These are phyloP conservation scores for Yamadazyma sp. DNA, from an alignment of 1,139 yeast genomes.

Conservation along the genomic window DNA sequence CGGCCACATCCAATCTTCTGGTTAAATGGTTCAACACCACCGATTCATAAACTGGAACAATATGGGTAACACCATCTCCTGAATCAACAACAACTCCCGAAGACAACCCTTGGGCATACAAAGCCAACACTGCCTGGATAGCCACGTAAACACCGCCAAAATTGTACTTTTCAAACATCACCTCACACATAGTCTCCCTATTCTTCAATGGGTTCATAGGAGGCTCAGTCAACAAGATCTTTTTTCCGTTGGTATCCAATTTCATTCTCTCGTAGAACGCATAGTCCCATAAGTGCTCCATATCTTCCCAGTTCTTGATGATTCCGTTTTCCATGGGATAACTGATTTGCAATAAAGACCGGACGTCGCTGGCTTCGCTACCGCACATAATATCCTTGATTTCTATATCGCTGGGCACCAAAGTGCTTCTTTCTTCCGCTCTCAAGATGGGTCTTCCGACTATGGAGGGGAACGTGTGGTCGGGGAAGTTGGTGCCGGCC, in stretches of 20 bases:
- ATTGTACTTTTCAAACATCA: constrained; percentile 94
- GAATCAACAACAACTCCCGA: constrained; percentile 99
- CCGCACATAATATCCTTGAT: constrained; percentile 97
- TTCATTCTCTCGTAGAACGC: constrained; percentile 92
- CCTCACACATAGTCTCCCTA: constrained; percentile 92
- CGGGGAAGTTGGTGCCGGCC: constrained; percentile 97
- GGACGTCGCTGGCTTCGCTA: constrained; percentile 86
- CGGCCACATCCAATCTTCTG: constrained; percentile 92
- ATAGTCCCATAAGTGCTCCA: constrained; percentile 98
- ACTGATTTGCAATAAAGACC: constrained; percentile 85
- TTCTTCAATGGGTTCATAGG: constrained; percentile 96
- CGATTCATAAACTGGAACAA: constrained; percentile 96
- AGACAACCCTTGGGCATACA: constrained; percentile 94
- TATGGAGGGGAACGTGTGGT: constrained; percentile 95
- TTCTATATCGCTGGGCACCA: constrained; percentile 59
- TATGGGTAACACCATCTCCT: constrained; percentile 86
- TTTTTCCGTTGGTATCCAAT: constrained; percentile 69
- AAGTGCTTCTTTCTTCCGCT: constrained; percentile 82
- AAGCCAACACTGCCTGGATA: constrained; percentile 94
- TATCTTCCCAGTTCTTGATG: constrained; percentile 96
- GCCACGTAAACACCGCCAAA: constrained; percentile 98
- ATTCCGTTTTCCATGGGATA: constrained; percentile 99
- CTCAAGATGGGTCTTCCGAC: constrained; percentile 97
- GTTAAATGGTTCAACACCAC: constrained; percentile 93
- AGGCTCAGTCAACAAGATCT: constrained; percentile 90